These are phyloP conservation scores for Prinsepia uniflora DNA, from an alignment of 306 rosid genomes.

Conservation along the genomic window DNA sequence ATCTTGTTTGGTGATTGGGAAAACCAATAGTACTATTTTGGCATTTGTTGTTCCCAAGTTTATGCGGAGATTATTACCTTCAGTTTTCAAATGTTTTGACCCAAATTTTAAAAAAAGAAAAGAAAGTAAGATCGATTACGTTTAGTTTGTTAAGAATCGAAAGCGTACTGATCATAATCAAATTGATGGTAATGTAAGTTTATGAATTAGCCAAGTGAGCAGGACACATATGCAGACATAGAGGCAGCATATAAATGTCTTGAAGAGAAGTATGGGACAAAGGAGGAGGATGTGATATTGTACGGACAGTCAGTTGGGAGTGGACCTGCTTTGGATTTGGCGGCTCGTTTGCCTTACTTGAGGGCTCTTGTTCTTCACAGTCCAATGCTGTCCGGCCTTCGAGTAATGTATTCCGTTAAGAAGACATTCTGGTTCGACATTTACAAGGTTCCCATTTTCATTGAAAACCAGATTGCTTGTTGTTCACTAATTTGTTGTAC, in stretches of 20 bases:
- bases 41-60: conserved; percentile 6
- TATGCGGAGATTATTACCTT: neutral
- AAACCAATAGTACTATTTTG: conserved; percentile 2
- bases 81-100: too few species aligned
- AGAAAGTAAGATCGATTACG: too few species aligned
- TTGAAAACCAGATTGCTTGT: neutral
- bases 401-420: conserved; percentile 63
- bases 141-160: neutral
- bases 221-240: conserved; percentile 72
- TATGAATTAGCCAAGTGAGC: conserved; percentile 54
- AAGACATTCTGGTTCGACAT: conserved; percentile 71
- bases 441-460: conserved; percentile 41
- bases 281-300: conserved; percentile 50
- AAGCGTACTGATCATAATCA: neutral
- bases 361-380: conserved; percentile 62
- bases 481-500: neutral
- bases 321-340: conserved; percentile 60
- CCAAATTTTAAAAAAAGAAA: too few species aligned
- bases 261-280: conserved; percentile 53
- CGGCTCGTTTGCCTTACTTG: conserved; percentile 42
- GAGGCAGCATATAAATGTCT: conserved; percentile 58
- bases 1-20: neutral
- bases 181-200: neutral
- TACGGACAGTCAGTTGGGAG: conserved; percentile 76
- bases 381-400: conserved; percentile 58